Conservation (phyloP, 2,329 filamentous ascomycete species). For the Graphilbum fragrans region DNA sequence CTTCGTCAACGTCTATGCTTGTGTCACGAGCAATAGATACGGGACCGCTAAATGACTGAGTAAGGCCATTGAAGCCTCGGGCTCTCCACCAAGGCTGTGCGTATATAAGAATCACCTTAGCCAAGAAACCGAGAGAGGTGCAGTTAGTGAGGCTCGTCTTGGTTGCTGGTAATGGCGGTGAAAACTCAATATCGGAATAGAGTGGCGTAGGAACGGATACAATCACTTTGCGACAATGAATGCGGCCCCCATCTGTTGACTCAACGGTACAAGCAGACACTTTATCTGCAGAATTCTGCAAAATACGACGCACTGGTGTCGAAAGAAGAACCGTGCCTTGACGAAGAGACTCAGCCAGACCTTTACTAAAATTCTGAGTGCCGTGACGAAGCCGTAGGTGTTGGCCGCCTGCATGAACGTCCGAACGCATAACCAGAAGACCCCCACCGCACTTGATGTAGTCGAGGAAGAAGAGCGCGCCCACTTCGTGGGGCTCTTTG, state of each 20-base stretch:
- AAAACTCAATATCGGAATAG: conserved; percentile 27
- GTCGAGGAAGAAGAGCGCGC: conserved; percentile 40
- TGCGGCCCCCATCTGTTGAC: neutral
- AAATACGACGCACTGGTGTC: neutral
- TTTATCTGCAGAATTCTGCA: too few species aligned
- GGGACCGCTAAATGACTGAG: conserved; percentile 5
- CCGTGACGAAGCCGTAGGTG: conserved; percentile 33
- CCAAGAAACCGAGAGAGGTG: conserved; percentile 35
- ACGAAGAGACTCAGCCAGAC: neutral
- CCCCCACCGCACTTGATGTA: conserved; percentile 42
- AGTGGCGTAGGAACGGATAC: conserved; percentile 7
- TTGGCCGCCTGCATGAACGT: conserved; percentile 38
- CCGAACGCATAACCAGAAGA: conserved; percentile 37
- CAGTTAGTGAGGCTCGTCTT: conserved; percentile 14
- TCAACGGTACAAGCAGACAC: neutral
- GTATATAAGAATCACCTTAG: conserved; percentile 35
- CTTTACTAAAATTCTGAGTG: neutral
- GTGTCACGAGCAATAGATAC: conserved; percentile 4
- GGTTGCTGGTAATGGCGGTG: conserved; percentile 24
- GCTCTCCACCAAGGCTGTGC: conserved; percentile 24
- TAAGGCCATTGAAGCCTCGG: conserved; percentile 29
- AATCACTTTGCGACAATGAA: conserved; percentile 5
- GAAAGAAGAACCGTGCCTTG: neutral
- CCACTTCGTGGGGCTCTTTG: conserved; percentile 33
- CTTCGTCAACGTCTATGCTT: conserved; percentile 11